phyloP scores from a whole-genome alignment of 164 flowering plant genomes.

The Magnolia sinica region DNA sequence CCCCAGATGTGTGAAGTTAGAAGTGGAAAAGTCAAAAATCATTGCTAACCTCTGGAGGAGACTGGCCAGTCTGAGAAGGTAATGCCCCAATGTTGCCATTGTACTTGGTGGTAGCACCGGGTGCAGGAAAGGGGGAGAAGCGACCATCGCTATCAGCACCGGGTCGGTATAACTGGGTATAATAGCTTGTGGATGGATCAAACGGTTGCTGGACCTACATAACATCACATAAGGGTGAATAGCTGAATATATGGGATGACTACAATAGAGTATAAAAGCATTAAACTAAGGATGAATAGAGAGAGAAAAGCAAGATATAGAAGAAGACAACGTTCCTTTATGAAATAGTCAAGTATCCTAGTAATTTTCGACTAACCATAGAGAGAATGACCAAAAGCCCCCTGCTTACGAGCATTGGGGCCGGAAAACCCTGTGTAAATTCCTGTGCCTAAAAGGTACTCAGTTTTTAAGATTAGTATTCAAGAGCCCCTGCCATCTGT shows the following conservation, averaged over 20 bases:
- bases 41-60: slow-evolving; percentile 65
- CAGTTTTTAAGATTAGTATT: too few relatives aligned
- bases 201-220: slow-evolving; percentile 63
- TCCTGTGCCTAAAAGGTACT: too few relatives aligned
- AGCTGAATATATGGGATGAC: neutral
- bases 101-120: slow-evolving; percentile 62
- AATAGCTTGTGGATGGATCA: slow-evolving; percentile 61
- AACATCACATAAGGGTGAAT: neutral
- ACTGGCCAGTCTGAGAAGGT: slow-evolving; percentile 58
- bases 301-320: neutral
- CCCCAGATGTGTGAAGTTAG: neutral
- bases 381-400: too few relatives aligned
- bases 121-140: slow-evolving; percentile 59
- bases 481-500: too few relatives aligned
- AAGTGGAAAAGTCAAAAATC: neutral
- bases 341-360: neutral
- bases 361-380: neutral
- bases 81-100: slow-evolving; percentile 62
- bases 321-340: neutral
- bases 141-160: slow-evolving; percentile 72
- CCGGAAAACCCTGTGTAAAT: too few relatives aligned
- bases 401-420: too few relatives aligned
- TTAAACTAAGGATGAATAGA: neutral
- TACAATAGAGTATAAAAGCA: neutral
- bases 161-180: slow-evolving; percentile 70